phyloP scores from a whole-genome alignment of 225 moss, liverwort and hornwort genomes.

The Pleurozium schreberi region DNA sequence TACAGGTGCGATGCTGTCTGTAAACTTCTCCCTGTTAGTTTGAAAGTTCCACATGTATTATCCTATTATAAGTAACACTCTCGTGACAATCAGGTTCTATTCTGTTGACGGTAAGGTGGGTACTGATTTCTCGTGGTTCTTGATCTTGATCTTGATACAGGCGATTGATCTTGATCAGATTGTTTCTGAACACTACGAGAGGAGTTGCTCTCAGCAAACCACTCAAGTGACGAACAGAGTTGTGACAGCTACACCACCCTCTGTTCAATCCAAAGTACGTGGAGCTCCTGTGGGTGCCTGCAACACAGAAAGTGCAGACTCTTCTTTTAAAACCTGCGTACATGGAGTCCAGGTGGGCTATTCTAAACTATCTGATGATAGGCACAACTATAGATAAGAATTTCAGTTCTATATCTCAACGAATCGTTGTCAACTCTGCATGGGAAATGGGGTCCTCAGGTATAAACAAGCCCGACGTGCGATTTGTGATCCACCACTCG shows the following conservation, averaged over 20 bases:
- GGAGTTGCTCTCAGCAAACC: conserved; percentile 59
- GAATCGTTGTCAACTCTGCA: background rate
- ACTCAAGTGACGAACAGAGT: conserved; percentile 19
- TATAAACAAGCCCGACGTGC: conserved; percentile 96
- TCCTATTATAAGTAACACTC: background rate
- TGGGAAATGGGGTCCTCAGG: conserved; percentile 29
- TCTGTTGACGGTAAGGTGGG: background rate
- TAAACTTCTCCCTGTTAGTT: background rate
- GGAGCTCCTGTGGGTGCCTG: conserved; percentile 18
- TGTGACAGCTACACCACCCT: conserved; percentile 29
- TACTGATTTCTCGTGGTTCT: background rate
- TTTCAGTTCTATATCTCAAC: background rate
- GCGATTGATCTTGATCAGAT: conserved; percentile 92
- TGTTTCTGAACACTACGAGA: conserved; percentile 87
- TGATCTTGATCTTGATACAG: conserved; percentile 17
- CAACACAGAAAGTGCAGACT: conserved; percentile 3
- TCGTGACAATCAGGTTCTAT: background rate
- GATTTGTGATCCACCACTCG: conserved; percentile 97
- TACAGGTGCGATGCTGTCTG: conserved; percentile 43
- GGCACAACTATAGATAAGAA: background rate
- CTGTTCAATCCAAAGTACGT: conserved; percentile 43
- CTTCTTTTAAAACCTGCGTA: conserved; percentile 23
- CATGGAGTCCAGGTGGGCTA: conserved; percentile 69
- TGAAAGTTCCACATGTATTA: background rate
- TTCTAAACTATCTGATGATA: background rate